Conservation (phyloP, 192 early-diverging fungal genomes). For the Backusella sp. region DNA sequence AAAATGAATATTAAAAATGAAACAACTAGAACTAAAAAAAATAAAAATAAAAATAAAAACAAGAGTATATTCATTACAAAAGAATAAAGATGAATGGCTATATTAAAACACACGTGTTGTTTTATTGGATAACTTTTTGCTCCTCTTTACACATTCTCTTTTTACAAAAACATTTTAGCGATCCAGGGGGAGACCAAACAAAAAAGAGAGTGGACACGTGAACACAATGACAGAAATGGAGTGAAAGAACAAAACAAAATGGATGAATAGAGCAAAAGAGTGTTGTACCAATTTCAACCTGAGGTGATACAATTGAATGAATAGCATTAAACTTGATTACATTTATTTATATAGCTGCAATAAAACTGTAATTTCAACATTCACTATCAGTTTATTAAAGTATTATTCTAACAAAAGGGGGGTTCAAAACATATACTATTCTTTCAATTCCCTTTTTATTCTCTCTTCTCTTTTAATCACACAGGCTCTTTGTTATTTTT, state of each 20-base stretch:
- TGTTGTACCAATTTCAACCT: not conserved
- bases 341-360: not conserved
- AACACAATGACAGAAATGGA: not conserved
- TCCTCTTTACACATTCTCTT: not conserved
- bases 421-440: not conserved
- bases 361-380: not conserved
- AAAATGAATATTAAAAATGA: no score
- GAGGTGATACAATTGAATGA: not conserved
- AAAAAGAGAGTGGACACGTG: not conserved
- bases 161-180: constrained; percentile 6
- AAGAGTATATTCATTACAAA: no score
- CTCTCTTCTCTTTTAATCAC: not conserved
- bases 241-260: not conserved
- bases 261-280: not conserved
- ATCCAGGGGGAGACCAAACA: not conserved
- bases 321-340: not conserved
- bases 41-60: no score
- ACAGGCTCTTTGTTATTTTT: not conserved
- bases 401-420: not conserved
- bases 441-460: not conserved
- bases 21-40: no score
- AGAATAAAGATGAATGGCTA: not conserved
- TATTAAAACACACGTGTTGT: not conserved
- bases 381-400: not conserved
- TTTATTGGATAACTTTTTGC: not conserved